Evolutionary conservation across 1,284 basidiomycete species (phyloP).

Genomic region (Cystobasidium sp.): DNA sequence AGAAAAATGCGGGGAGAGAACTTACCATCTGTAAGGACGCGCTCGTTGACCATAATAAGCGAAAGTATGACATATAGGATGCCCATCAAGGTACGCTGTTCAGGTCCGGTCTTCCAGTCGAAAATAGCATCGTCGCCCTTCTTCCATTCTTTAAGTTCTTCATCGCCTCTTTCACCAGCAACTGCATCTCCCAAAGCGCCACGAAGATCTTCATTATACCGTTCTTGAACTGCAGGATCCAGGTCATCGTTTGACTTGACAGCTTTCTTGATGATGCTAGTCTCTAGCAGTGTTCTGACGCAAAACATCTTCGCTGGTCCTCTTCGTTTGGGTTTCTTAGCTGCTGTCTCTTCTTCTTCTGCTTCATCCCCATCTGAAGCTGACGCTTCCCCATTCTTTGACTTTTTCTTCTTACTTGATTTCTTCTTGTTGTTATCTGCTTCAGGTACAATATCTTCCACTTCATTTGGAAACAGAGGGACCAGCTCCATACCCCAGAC

Average conservation of each 20-base stretch:
- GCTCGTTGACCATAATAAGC: slow-evolving; percentile 42
- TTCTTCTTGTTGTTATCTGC: slow-evolving; percentile 9
- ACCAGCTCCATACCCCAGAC: slow-evolving; percentile 36
- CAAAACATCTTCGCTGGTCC: slow-evolving; percentile 19
- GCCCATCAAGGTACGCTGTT: slow-evolving; percentile 29
- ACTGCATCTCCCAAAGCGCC: slow-evolving; percentile 20
- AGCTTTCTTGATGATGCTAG: neutral
- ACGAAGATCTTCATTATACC: slow-evolving; percentile 24
- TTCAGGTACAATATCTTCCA: neutral
- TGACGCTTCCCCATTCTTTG: slow-evolving; percentile 19
- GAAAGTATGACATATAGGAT: slow-evolving; percentile 39
- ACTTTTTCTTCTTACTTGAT: slow-evolving; percentile 2
- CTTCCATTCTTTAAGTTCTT: slow-evolving; percentile 40
- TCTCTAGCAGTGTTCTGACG: neutral
- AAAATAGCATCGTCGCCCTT: slow-evolving; percentile 28
- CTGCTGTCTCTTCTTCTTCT: neutral
- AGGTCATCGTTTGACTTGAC: slow-evolving; percentile 17
- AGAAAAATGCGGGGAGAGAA: neutral
- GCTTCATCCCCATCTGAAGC: neutral
- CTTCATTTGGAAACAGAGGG: slow-evolving; percentile 15
- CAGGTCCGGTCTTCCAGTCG: slow-evolving; percentile 42
- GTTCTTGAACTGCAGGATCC: neutral
- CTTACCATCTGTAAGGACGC: slow-evolving; percentile 44
- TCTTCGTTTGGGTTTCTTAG: slow-evolving; percentile 15
- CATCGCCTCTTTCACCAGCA: slow-evolving; percentile 23